Evolutionary conservation across 495 filamentous ascomycete genomes (phyloP).

Genomic region (Cairneyella variabilis): DNA sequence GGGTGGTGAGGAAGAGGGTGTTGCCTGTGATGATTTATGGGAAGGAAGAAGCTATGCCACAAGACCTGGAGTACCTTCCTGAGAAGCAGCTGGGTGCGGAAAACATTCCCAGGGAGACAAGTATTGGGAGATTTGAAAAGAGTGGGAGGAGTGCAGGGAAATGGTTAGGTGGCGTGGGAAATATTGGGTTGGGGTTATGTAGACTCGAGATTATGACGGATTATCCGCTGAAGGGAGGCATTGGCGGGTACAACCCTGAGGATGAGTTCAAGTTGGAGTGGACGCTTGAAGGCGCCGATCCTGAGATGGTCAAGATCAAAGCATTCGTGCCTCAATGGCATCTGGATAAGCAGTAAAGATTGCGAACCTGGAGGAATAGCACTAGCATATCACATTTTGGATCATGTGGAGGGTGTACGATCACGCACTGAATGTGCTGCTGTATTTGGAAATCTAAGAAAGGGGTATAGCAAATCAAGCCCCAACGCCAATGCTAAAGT

Average conservation of each 20-base stretch:
- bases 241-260: constrained; percentile 40
- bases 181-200: constrained; percentile 84
- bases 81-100: constrained; percentile 20
- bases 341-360: constrained; percentile 12
- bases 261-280: constrained; percentile 44
- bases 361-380: no score
- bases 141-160: constrained; percentile 71
- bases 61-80: constrained; percentile 45
- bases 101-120: constrained; percentile 29
- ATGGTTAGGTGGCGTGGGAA: constrained; percentile 70
- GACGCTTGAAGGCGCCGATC: constrained; percentile 26
- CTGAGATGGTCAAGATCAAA: constrained; percentile 58
- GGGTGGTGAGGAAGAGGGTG: constrained; percentile 88
- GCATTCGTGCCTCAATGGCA: constrained; percentile 85
- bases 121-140: constrained; percentile 38
- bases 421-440: no score
- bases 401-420: no score
- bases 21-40: constrained; percentile 76
- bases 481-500: constrained; percentile 24
- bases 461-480: constrained; percentile 22
- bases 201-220: constrained; percentile 86
- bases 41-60: constrained; percentile 28
- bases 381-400: no score
- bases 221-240: constrained; percentile 34
- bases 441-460: no score